A percentile compares a stretch with the other conserved stretches of the same genome.
Evolutionary conservation across 495 filamentous ascomycete species (phyloP).

Genomic region (Hyaloscypha variabilis): DNA sequence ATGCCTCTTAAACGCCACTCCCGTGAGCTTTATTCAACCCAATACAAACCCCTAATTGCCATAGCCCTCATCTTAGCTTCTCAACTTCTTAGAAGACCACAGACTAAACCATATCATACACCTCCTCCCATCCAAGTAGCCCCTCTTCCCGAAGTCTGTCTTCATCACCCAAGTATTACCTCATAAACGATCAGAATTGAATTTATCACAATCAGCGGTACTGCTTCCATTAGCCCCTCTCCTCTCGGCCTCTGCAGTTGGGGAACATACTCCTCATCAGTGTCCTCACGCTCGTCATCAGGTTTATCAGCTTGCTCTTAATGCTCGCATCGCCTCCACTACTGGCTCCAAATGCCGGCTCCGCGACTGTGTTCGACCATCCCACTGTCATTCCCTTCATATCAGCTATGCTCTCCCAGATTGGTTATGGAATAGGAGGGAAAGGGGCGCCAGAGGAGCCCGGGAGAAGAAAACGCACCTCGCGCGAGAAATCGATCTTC

Average conservation of each 20-base stretch:
- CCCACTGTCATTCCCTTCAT: conserved; percentile 62
- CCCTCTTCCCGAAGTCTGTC: not conserved
- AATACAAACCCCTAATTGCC: not conserved
- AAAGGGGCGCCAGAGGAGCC: not conserved
- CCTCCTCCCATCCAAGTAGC: not conserved
- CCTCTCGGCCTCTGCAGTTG: conserved; percentile 8
- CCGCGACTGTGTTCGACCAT: conserved; percentile 66
- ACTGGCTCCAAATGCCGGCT: conserved; percentile 74
- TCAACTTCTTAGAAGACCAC: not conserved
- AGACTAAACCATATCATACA: not conserved
- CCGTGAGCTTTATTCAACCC: not conserved
- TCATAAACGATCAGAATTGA: conserved; percentile 88
- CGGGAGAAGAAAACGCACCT: conserved; percentile 57
- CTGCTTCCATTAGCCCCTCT: conserved; percentile 44
- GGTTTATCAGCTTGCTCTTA: conserved; percentile 83
- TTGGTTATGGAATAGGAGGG: not conserved
- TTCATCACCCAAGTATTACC: conserved; percentile 77
- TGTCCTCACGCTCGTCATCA: conserved; percentile 89
- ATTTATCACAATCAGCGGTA: conserved; percentile 93
- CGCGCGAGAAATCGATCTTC: conserved; percentile 97
- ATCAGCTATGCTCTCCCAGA: not conserved
- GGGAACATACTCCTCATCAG: conserved; percentile 83
- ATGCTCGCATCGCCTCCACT: conserved; percentile 64
- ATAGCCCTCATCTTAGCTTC: not conserved
- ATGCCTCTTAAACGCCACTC: conserved; percentile 5